phyloP scores from a whole-genome alignment of 192 early-diverging fungal species.

The Podila horticola region DNA sequence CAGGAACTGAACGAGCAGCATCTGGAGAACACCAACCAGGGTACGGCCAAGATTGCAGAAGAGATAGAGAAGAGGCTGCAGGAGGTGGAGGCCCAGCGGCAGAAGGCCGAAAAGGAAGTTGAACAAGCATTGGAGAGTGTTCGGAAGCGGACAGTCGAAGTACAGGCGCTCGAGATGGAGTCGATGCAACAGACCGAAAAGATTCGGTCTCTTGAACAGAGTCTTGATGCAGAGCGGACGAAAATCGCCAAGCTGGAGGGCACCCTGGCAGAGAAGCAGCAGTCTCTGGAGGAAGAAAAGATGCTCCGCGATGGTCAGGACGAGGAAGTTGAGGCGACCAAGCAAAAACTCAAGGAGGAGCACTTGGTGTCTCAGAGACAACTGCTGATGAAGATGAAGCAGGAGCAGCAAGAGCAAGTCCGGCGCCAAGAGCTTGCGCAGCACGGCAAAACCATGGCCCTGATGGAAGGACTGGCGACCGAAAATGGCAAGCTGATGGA shows the following conservation, averaged over 20 bases:
- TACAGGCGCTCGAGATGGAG: conserved; percentile 27
- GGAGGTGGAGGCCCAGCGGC: conserved; percentile 37
- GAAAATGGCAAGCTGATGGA: conserved; percentile 51
- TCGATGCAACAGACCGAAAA: conserved; percentile 16
- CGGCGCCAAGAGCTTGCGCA: conserved; percentile 23
- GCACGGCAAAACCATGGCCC: conserved; percentile 33
- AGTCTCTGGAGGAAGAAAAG: conserved; percentile 16
- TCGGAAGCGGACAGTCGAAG: conserved; percentile 30
- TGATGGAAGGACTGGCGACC: conserved; percentile 44
- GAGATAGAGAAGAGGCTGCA: conserved; percentile 40
- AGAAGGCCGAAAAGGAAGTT: conserved; percentile 31
- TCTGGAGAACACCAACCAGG: conserved; percentile 29
- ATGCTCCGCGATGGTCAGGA: conserved; percentile 9
- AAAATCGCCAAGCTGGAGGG: conserved; percentile 29
- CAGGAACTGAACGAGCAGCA: conserved; percentile 47
- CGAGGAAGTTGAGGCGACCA: conserved; percentile 21
- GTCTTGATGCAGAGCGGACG: conserved; percentile 23
- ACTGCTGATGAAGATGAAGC: conserved; percentile 39
- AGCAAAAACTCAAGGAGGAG: conserved; percentile 38
- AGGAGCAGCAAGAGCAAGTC: conserved; percentile 30
- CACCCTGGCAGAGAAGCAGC: conserved; percentile 15
- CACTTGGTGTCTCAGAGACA: conserved; percentile 32
- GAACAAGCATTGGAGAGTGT: conserved; percentile 35
- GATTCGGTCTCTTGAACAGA: conserved; percentile 22
- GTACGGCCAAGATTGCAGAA: conserved; percentile 38